Evolutionary conservation across 139 green algal genomes (phyloP).

Genomic region (Coelastrella sp.): DNA sequence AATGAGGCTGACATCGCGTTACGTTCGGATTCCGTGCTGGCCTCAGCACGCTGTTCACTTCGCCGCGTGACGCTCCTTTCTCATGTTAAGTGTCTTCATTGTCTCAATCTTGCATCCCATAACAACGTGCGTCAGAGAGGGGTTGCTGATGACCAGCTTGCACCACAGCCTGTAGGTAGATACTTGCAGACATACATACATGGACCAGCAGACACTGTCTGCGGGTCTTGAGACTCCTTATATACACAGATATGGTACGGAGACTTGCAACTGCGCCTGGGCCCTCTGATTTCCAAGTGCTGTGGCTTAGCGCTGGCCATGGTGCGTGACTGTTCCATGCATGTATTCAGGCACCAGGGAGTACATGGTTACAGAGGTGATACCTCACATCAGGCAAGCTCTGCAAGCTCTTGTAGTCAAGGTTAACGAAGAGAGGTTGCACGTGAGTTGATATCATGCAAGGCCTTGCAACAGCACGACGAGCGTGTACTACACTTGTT

Average conservation of each 20-base stretch:
- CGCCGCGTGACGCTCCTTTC: not conserved
- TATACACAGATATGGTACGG: not conserved
- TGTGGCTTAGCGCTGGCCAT: too few relatives aligned
- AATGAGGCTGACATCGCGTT: too few relatives aligned
- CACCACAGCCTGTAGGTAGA: too few relatives aligned
- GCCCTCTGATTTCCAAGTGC: too few relatives aligned
- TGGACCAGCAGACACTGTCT: not conserved
- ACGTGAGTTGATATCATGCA: too few relatives aligned
- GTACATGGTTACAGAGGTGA: not conserved
- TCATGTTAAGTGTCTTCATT: not conserved
- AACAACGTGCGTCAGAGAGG: not conserved
- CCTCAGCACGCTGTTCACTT: not conserved
- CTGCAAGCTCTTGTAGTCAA: not conserved
- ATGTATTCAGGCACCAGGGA: slow-evolving; percentile 12
- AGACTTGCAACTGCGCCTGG: not conserved
- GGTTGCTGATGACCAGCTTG: not conserved
- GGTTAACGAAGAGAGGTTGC: not conserved
- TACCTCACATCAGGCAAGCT: not conserved
- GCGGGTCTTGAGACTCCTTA: not conserved
- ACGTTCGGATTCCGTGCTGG: too few relatives aligned
- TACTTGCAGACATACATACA: not conserved
- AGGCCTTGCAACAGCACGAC: too few relatives aligned
- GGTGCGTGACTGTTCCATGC: not conserved
- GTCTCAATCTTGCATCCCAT: too few relatives aligned
- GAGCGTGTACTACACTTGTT: not conserved